phyloP scores from a whole-genome alignment of 2,329 filamentous ascomycete species.

The Botrytis paeoniae region DNA sequence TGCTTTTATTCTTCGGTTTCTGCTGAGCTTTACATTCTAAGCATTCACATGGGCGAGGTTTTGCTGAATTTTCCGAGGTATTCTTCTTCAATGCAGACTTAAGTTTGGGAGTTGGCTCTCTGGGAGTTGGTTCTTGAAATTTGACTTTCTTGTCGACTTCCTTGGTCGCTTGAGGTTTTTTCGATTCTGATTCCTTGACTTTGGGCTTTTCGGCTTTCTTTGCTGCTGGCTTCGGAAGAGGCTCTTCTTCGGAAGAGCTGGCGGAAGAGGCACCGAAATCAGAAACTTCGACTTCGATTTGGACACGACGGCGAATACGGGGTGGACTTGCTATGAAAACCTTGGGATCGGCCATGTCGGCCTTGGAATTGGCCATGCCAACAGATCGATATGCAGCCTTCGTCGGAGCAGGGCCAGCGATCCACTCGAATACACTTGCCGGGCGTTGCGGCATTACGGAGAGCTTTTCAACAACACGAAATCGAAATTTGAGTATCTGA shows the following conservation, averaged over 20 bases:
- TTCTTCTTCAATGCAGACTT: slow-evolving; percentile 16
- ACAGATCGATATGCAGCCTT: slow-evolving; percentile 9
- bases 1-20: slow-evolving; percentile 12
- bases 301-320: background rate
- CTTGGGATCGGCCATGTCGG: background rate
- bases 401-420: slow-evolving; percentile 1
- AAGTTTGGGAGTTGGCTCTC: slow-evolving; percentile 2
- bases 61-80: background rate
- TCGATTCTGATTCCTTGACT: background rate
- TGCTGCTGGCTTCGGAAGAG: background rate
- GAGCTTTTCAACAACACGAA: background rate
- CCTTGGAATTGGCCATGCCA: background rate
- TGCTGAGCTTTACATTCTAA: background rate
- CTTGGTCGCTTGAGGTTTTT: background rate
- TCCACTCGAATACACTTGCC: slow-evolving; percentile 5
- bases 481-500: background rate
- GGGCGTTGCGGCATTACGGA: slow-evolving; percentile 12
- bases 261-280: background rate
- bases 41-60: slow-evolving; percentile 1
- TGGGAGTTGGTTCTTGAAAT: slow-evolving; percentile 3
- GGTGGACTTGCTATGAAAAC: background rate
- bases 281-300: slow-evolving; percentile 9
- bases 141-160: slow-evolving; percentile 11
- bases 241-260: background rate
- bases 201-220: background rate